phyloP scores from a whole-genome alignment of 163 green algal species.

The Coccomyxa subellipsoidea region DNA sequence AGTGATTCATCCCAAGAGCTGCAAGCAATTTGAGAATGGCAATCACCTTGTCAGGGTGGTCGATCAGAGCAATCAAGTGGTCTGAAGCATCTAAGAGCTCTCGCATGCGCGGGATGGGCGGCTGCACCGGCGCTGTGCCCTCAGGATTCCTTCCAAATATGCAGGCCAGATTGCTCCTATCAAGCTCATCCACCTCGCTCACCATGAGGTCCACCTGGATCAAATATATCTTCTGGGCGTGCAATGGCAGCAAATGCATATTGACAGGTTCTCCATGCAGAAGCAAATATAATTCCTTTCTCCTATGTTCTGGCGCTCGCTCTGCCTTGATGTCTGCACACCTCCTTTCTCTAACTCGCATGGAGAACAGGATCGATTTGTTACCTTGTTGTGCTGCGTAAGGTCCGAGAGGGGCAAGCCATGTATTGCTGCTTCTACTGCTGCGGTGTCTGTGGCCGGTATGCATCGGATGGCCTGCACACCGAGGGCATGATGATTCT shows the following conservation, averaged over 20 bases:
- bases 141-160: conserved; percentile 18
- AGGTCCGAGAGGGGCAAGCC: conserved; percentile 22
- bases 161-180: conserved; percentile 7
- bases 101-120: conserved; percentile 15
- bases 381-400: not conserved
- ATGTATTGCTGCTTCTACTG: conserved; percentile 31
- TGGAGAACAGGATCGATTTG: not conserved
- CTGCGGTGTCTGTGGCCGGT: conserved; percentile 24
- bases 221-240: not conserved
- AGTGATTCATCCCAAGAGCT: not conserved
- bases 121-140: conserved; percentile 14
- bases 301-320: no score
- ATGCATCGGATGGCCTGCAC: conserved; percentile 28
- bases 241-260: not conserved
- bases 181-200: conserved; percentile 23
- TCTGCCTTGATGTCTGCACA: no score
- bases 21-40: not conserved
- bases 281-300: not conserved
- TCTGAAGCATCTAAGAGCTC: conserved; percentile 15
- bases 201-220: conserved; percentile 23
- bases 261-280: not conserved
- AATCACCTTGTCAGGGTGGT: conserved; percentile 2
- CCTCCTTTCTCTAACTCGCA: no score
- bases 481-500: not conserved
- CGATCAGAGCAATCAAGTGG: conserved; percentile 17